Evolutionary conservation across 2,329 filamentous ascomycete species (phyloP), one percentile per base, ranked within the genome.

Genomic region (Amauroascus niger): DNA sequence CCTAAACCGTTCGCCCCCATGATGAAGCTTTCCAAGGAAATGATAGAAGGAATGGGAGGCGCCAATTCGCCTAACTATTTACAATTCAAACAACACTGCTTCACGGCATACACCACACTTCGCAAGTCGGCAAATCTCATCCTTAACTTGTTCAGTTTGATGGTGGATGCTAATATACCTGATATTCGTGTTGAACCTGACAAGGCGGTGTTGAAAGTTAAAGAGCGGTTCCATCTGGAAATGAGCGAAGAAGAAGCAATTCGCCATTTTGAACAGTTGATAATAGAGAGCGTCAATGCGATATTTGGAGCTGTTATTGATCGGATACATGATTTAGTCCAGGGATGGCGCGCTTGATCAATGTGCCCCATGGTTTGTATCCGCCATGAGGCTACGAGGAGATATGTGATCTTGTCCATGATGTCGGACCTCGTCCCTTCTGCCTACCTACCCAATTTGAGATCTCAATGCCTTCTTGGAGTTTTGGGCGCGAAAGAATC

Each of bases 41-140:
- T 98, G 93, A 88, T 97, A 2, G 93, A 98, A 64, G 93, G 90
- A 58, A 96, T 98, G 88, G 94, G 94, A 39, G 93, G 93, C 11
- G 79, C 83, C 6, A 78, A 79, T 32, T 88, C 86, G 2, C 81
- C 87, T 20, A 84, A 94, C 58, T 98, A 95, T 69, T 77, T 84
- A 41, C 81, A 86, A 51, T 98, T 98, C 72, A 93, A 93, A 66
- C 87, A 94, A 63, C 95, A 97, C 69, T 95, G 89, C 68, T 96
- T 95, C 70, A 86, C 95, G 2, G 88, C 93, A 0, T 98, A 95
- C 71, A 88, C 87, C 1, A 90, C 93, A 0, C 75, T 98, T 41
- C 82, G 93, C 55, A 95, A 97, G 67, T 88, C 83, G 1, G 87
- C 85, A 16, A 94, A 91, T 61, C 76, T 98, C 58, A 94, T 98